Percentiles rank a stretch among this genome's conserved stretches.
Conservation (phyloP, 1,284 basidiomycete genomes). For the Tremellales sp. region DNA sequence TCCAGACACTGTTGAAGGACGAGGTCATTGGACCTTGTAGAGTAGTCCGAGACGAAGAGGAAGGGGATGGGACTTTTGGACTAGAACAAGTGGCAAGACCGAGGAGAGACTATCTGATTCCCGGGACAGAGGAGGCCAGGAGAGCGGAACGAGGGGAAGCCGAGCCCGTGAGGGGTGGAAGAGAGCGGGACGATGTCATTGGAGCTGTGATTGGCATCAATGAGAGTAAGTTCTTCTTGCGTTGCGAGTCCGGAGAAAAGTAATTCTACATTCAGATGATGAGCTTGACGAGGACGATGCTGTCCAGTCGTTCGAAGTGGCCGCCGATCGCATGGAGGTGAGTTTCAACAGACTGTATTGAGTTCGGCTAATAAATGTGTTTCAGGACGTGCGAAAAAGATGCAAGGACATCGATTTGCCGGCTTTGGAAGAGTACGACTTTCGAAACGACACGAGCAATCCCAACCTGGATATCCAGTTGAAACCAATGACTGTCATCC, state of each 20-base stretch:
- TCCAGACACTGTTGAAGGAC: constrained; percentile 82
- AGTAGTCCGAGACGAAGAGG: constrained; percentile 33
- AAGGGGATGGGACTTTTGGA: constrained; percentile 62
- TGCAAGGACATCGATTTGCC: constrained; percentile 94
- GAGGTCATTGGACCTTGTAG: constrained; percentile 57
- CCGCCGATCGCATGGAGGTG: constrained; percentile 85
- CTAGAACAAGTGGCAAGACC: constrained; percentile 73
- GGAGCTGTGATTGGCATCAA: constrained; percentile 85
- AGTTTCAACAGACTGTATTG: constrained; percentile 24
- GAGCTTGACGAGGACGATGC: constrained; percentile 95
- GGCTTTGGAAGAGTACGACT: constrained; percentile 97
- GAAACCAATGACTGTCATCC: constrained; percentile 91
- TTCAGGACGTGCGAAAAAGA: constrained; percentile 80
- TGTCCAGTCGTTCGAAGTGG: constrained; percentile 91
- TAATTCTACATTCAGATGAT: constrained; percentile 55
- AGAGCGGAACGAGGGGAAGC: constrained; percentile 30
- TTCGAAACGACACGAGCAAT: constrained; percentile 90
- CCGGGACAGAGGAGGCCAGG: constrained; percentile 59
- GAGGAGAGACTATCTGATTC: constrained; percentile 72
- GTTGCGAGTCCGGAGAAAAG: background rate
- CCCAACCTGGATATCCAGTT: constrained; percentile 94
- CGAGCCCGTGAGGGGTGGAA: constrained; percentile 7
- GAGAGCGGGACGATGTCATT: constrained; percentile 52
- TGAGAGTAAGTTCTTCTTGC: constrained; percentile 57
- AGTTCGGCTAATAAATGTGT: background rate